Base-by-base conservation (phyloP, 2,329 filamentous ascomycete genomes). In the Hymenoscyphus fraxineus region DNA sequence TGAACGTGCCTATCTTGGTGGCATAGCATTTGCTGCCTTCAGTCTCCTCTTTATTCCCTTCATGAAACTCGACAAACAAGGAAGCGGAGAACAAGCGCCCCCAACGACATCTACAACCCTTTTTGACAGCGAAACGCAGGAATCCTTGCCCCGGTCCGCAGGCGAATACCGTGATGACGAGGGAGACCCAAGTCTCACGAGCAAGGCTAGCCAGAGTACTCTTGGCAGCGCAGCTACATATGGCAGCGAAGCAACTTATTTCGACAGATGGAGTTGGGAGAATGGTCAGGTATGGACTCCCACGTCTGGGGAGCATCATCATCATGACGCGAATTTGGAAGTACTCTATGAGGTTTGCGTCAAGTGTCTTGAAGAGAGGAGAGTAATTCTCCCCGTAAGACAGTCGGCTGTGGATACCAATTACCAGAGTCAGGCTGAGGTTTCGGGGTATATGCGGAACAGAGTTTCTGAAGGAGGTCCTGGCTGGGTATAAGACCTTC, bases 1-100 rank as follows among this genome's bases (percentile, higher is more conserved):
- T 68, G 78, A 80, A 3, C 79, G 80, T 9, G 79, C 79, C 0
- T 85, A 84, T 67, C 81, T 83, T 77, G 82, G 82, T 19, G 76
- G 79, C 0, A 73, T 81, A 2, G 80, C 77, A 0, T 73, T 80
- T n/a, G 76, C 80, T 0, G 78, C 75, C 0, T 64, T 79, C 0
- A 78, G 80, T 13, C 66, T 85, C 2, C 67, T 79, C 0, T 75
- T 86, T 27, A 75, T 84, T 3, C 81, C 81, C 0, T 85, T 85
- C 65, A 76, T 87, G 67, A 78, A 74, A 6, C 76, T 87, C 15
- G 78, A 63, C 7, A 55, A 39, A 32, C 31, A 55, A 59, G 32
- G 19, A 13, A 19, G 0, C 22, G 19, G 32, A 41, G 59, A 61
- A 7, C 15, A 7, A 19, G 22, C 13, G n/a, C 40, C 60, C 2